Percentiles rank a stretch among this genome's conserved stretches.
Conservation (phyloP, 169 alveolate species). For the Plasmodium berghei region DNA sequence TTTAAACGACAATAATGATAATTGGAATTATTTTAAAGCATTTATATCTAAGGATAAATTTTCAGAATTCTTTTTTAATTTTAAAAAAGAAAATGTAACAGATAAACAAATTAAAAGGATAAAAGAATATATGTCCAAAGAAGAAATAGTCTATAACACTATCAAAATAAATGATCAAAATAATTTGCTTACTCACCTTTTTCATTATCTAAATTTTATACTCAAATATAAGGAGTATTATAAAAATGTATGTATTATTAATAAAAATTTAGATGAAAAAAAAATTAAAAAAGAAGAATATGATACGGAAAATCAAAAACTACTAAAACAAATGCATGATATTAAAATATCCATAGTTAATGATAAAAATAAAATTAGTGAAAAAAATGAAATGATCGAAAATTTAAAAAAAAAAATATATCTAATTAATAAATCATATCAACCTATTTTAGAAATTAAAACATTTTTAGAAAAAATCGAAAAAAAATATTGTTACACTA, state of each 20-base stretch:
- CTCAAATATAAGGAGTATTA: slow-evolving; percentile 61
- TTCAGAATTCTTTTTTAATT: slow-evolving; percentile 55
- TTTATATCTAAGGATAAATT: slow-evolving; percentile 60
- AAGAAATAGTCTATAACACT: slow-evolving; percentile 16
- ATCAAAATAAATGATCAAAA: slow-evolving; percentile 30
- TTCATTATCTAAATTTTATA: slow-evolving; percentile 26
- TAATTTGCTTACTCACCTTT: slow-evolving; percentile 54
- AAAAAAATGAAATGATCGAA: slow-evolving; percentile 30
- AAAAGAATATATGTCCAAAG: slow-evolving; percentile 38
- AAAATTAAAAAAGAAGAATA: slow-evolving; percentile 40
- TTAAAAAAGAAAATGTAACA: slow-evolving; percentile 63
- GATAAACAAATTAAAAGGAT: slow-evolving; percentile 64
- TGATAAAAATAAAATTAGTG: slow-evolving; percentile 24
- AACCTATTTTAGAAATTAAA: slow-evolving; percentile 57
- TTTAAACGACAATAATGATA: slow-evolving; percentile 60
- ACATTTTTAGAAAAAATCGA: slow-evolving; percentile 39
- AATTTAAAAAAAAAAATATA: slow-evolving; percentile 58
- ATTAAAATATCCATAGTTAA: slow-evolving; percentile 23
- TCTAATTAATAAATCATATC: slow-evolving; percentile 42
- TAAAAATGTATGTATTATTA: slow-evolving; percentile 22
- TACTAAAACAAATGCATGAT: slow-evolving; percentile 31
- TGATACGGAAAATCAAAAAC: slow-evolving; percentile 46
- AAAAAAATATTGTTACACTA: slow-evolving; percentile 46
- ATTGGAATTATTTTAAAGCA: slow-evolving; percentile 75
- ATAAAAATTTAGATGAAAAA: slow-evolving; percentile 20